Base-by-base conservation (phyloP, 345 rosid genomes). In the Viola odorata region DNA sequence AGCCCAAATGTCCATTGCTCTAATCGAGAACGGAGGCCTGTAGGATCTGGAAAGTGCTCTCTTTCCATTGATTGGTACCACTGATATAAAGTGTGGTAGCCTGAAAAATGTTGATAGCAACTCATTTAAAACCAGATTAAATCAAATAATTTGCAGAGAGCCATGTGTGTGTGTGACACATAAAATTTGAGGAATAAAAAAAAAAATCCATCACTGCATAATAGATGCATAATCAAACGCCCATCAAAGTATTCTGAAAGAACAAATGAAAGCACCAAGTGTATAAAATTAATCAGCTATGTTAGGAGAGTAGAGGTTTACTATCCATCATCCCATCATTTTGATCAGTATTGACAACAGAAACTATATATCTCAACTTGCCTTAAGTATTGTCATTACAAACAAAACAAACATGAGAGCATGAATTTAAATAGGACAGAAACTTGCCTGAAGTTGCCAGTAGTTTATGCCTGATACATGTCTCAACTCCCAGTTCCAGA, bases 1-100 rank as follows among this genome's bases (percentile, higher is more conserved):
- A 94, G 88, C 61, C 99, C 99, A 79, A 82, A 83, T 16, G 99
- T 90, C 99, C 99, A 94, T 64, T 94, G 96, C 66, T 94, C 99
- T 1, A 94, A 84, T 58, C 99, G 91, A 37, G 87, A 77, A 75
- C 99, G 83, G 76, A 94, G 99, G 47, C 97, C 99, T 64, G 96
- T 90, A 57, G 99, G 99, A 77, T 94, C 99, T 0, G 99, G 99
- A 71, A 94, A 94, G 74, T 94, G 99, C 76, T 94, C 92, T 23
- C 70, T 88, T 75, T 94, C 99, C 71, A 94, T 92, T 36, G 91
- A 63, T 75, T 71, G 85, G 82, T 94, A 94, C 99, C 99, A 94
- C 84, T 90, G 85, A 58, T 88, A 94, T 66, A 94, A 78, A 15
- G 95, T 67, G 75, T 94, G 99, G 72, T 94, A 94, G 69, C 99